These are phyloP conservation scores for Perilla frutescens DNA, from an alignment of 257 asterid species.

Conservation along the genomic window DNA sequence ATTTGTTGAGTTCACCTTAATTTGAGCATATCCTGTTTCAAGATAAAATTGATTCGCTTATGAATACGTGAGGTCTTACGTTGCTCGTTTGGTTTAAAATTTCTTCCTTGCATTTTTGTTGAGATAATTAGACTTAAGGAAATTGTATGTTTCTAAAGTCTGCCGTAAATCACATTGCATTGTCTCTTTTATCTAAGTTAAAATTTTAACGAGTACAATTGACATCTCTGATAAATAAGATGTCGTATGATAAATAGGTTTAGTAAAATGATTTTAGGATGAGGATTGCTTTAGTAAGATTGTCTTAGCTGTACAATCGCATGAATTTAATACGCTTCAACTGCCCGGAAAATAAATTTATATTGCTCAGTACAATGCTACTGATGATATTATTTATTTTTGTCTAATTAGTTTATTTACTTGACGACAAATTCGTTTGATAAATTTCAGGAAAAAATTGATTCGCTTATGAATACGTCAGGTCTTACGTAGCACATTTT, in stretches of 20 bases:
- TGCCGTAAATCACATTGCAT: too few relatives aligned
- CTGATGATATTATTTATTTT: not conserved
- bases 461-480: not conserved
- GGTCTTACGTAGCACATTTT: not conserved
- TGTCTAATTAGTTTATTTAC: conserved; percentile 15
- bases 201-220: too few relatives aligned
- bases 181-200: too few relatives aligned
- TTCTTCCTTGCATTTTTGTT: too few relatives aligned
- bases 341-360: not conserved
- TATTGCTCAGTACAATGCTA: not conserved
- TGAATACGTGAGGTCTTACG: too few relatives aligned
- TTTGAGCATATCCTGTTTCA: not conserved
- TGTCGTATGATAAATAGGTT: too few relatives aligned
- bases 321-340: not conserved
- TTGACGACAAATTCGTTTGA: conserved; percentile 21
- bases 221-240: too few relatives aligned
- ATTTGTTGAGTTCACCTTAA: conserved; percentile 7
- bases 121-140: too few relatives aligned
- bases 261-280: too few relatives aligned
- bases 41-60: too few relatives aligned
- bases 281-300: not conserved
- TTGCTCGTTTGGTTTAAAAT: too few relatives aligned
- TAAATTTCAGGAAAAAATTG: not conserved
- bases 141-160: too few relatives aligned
- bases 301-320: conserved; percentile 2